Conservation (phyloP, 129 eudicot species). For the Apium graveolens region DNA sequence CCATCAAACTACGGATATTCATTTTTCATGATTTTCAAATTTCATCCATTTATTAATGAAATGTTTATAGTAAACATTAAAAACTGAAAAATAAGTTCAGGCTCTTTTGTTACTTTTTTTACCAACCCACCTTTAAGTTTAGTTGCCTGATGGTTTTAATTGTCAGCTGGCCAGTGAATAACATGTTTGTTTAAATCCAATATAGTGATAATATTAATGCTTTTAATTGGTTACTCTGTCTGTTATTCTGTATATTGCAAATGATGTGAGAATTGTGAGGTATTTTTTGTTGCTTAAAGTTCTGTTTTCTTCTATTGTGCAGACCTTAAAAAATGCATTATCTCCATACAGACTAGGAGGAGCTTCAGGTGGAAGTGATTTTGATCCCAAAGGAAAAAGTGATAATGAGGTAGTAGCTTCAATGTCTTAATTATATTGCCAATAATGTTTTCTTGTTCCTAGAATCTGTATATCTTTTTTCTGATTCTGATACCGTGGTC, state of each 20-base stretch:
- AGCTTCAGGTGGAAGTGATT: slow-evolving; percentile 96
- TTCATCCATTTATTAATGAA: background rate
- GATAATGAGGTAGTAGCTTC: slow-evolving; percentile 65
- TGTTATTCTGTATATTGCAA: background rate
- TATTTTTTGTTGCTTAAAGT: background rate
- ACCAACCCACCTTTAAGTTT: background rate
- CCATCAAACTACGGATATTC: background rate
- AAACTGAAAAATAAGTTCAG: background rate
- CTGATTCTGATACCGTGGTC: slow-evolving; percentile 5
- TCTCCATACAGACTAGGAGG: slow-evolving; percentile 99
- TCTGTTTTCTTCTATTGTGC: slow-evolving; percentile 12
- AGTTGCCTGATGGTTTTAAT: background rate
- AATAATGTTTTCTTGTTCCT: background rate
- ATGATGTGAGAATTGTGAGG: background rate
- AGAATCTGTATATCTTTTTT: background rate
- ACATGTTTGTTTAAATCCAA: background rate
- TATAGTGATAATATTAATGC: background rate
- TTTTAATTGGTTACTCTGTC: background rate
- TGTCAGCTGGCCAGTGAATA: background rate
- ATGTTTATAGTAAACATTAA: background rate
- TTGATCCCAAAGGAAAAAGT: slow-evolving; percentile 96
- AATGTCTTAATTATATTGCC: background rate
- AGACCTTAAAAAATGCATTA: slow-evolving; percentile 87
- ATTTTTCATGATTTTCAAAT: background rate
- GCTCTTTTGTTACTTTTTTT: background rate